Evolutionary conservation across 495 filamentous ascomycete species (phyloP), one percentile per base, ranked within the genome.

Genomic region (Cetradonia linearis): DNA sequence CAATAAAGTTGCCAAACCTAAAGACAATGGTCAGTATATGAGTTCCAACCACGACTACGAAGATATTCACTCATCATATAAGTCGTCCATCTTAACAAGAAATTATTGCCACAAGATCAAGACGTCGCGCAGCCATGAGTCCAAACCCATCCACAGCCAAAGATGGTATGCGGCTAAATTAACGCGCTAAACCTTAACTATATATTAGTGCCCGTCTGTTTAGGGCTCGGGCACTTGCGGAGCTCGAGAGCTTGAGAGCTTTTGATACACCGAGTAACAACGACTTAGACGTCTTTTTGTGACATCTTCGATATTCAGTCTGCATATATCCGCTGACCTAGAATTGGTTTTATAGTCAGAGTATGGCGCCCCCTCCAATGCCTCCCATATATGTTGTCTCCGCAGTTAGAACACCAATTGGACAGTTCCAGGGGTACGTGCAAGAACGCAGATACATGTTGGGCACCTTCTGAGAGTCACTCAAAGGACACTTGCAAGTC

Each of bases 381-480:
- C 84, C 89, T 65, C 78, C 89, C 30, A 93, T 98, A 56, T 98
- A 97, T 76, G 96, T 98, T 71, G 90, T 96, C 66, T 91, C 92
- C 48, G 83, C 85, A 64, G 87, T 85, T 65, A 83, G 93, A 70
- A 97, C 93, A 47, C 93, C 93, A 46, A 79, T 95, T 65, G 93
- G 93, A 67, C 87, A 86, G 56, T 98, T 98, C 73, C 81, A 92
- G 62, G 93, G 93, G 91, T 95, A 72, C 73, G 80, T 74, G 55
- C 62, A 55, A 23, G 31, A 59, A 37, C 37, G 66, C 54, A 58
- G 13, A 6, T 25, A 60, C 23, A 25, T 4, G 16, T 38, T 65
- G 49, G 68, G 23, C 36, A 61, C 57, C 42, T 62, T 55, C 61
- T 68, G 47, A 66, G 37, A 57, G 37, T 67, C 27, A 33, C 44